Conservation (phyloP, 352 stramenopile genomes). For the Peronospora belbahrii region DNA sequence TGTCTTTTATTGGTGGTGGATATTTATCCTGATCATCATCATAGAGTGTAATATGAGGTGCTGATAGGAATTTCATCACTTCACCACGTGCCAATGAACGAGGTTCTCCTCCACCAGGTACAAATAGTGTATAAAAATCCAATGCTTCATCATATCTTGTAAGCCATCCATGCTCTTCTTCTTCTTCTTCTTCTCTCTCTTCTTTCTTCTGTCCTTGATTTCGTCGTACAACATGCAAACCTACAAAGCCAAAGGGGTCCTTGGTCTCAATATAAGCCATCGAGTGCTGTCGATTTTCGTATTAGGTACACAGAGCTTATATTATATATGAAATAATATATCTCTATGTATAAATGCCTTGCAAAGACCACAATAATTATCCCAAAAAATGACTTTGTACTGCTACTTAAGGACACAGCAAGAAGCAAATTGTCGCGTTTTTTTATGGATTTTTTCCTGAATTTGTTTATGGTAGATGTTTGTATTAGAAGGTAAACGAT, state of each 20-base stretch:
- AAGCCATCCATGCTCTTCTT: conserved; percentile 52
- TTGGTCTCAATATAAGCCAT: conserved; percentile 40
- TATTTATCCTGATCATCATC: conserved; percentile 39
- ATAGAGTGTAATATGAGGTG: conserved; percentile 43
- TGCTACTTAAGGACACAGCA: too few species aligned
- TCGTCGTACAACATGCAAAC: conserved; percentile 41
- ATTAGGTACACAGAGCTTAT: conserved; percentile 5
- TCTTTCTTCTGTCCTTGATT: conserved; percentile 14
- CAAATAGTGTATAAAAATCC: conserved; percentile 63
- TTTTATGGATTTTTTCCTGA: too few species aligned
- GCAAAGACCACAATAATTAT: too few species aligned
- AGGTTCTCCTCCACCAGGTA: conserved; percentile 30
- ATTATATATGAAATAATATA: too few species aligned
- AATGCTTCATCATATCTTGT: conserved; percentile 55
- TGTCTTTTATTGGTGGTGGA: conserved; percentile 45
- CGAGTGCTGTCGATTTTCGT: too few species aligned
- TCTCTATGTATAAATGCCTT: too few species aligned
- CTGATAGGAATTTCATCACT: conserved; percentile 57
- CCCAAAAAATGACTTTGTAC: too few species aligned
- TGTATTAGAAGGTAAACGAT: too few species aligned
- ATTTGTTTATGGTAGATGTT: too few species aligned
- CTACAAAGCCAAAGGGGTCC: conserved; percentile 61
- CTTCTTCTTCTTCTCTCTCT: too few species aligned
- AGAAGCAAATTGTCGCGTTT: too few species aligned
- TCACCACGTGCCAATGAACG: conserved; percentile 37